Evolutionary conservation across 805 yeast species (phyloP), one percentile per base, ranked within the genome.

Genomic region (Sungouiella thailandica): DNA sequence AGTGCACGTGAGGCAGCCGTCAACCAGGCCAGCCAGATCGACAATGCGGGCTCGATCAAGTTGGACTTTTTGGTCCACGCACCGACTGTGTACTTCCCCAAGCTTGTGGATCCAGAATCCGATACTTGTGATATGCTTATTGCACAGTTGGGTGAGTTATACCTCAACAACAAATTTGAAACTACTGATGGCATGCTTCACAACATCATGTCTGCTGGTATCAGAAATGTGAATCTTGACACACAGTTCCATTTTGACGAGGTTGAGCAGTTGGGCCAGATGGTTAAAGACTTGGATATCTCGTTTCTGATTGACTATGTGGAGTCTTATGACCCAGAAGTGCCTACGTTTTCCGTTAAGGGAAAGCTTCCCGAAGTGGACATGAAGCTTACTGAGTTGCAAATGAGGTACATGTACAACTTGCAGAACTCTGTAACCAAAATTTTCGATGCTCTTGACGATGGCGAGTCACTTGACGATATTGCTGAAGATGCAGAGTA

Each of bases 1-100:
- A 65, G 74, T 14, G 95, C 97, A 0, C 73, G 97, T 37, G 86
- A 82, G 49, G 85, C 88, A 8, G 96, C 97, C 0, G 74, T 87
- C 45, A 76, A 82, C 45, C 95, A 85, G 54, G 93, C 93, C 0
- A 76, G 66, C 28, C 78, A 77, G 41, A 67, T 80, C 27, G 75
- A 76, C 33, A 67, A 62, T 36, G 76, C 84, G 1, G 71, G 64
- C 29, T 73, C 69, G 43, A 78, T 88, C 59, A 78, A 79, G 43
- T 73, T 89, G 52, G 83, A 89, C 47, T 58, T 94, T 22, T 57
- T 75, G 12, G 68, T 93, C 11, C 72, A 76, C 33, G 86, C 97
- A 1, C 99, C 98, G 0, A 82, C 82, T 7, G 65, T 93, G 23
- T 76, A 82, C 2, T 87, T 88, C 49, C 96, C 97, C 0, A 70